Evolutionary conservation across 192 early-diverging fungal species (phyloP).

Genomic region (Cetraspora pellucida): DNA sequence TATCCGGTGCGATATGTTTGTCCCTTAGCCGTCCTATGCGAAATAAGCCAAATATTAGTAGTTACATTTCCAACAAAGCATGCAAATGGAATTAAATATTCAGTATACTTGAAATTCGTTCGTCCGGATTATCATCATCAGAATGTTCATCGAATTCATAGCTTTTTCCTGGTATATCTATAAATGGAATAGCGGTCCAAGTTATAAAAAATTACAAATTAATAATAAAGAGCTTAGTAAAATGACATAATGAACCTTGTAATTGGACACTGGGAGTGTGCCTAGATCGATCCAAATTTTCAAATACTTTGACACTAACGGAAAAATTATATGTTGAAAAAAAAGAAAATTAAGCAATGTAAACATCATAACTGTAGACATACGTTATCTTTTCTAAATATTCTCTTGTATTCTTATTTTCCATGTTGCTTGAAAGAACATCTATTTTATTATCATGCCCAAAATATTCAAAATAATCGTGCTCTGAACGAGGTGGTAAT

Average conservation of each 20-base stretch:
- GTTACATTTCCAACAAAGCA: background rate
- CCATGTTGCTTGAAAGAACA: constrained; percentile 81
- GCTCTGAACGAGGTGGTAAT: background rate
- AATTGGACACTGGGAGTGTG: constrained; percentile 84
- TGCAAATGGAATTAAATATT: background rate
- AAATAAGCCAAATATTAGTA: background rate
- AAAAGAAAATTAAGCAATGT: background rate
- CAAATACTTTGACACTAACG: constrained; percentile 45
- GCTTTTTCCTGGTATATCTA: constrained; percentile 7
- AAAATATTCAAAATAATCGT: constrained; percentile 71
- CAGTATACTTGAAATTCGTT: constrained; percentile 58
- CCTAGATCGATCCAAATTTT: constrained; percentile 68
- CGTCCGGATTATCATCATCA: constrained; percentile 69
- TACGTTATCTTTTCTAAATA: constrained; percentile 20
- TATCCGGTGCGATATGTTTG: constrained; percentile 65
- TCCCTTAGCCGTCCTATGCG: constrained; percentile 66
- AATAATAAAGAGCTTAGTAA: background rate
- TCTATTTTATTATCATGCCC: constrained; percentile 89
- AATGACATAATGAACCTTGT: constrained; percentile 50
- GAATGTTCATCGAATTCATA: constrained; percentile 35
- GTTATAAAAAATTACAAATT: constrained; percentile 3
- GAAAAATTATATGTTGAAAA: background rate
- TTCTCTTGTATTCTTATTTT: constrained; percentile 82
- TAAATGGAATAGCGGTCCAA: background rate
- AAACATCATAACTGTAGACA: background rate